Evolutionary conservation across 2,329 filamentous ascomycete species (phyloP).

Genomic region (Gliomastix tumulicola): DNA sequence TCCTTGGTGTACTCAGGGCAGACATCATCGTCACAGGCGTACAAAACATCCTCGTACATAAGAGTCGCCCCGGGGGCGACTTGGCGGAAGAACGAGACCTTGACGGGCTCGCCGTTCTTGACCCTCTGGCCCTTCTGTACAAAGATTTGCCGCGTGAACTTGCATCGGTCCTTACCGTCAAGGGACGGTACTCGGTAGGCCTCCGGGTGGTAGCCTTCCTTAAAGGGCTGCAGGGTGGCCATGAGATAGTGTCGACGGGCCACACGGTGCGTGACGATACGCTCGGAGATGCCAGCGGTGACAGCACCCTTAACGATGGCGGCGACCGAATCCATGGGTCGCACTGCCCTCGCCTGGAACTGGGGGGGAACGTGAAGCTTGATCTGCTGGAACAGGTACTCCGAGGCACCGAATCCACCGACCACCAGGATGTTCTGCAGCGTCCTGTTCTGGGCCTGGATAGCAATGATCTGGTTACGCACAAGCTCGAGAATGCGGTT

Average conservation of each 20-base stretch:
- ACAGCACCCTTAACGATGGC: slow-evolving; percentile 98
- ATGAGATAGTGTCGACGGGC: slow-evolving; percentile 97
- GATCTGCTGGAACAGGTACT: slow-evolving; percentile 99
- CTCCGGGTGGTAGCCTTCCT: slow-evolving; percentile 96
- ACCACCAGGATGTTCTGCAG: slow-evolving; percentile 96
- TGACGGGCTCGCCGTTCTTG: slow-evolving; percentile 98
- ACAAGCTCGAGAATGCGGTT: slow-evolving; percentile 95
- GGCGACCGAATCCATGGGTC: slow-evolving; percentile 97
- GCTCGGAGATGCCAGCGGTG: slow-evolving; percentile 94
- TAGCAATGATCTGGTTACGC: slow-evolving; percentile 96
- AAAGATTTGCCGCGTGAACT: slow-evolving; percentile 97
- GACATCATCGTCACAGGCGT: slow-evolving; percentile 95
- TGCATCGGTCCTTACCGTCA: slow-evolving; percentile 96
- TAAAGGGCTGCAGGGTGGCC: slow-evolving; percentile 97
- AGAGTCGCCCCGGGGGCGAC: slow-evolving; percentile 94
- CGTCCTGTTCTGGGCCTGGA: slow-evolving; percentile 90
- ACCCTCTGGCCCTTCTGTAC: slow-evolving; percentile 98
- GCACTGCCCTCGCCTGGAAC: slow-evolving; percentile 96
- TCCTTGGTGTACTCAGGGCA: slow-evolving; percentile 99
- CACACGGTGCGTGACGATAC: slow-evolving; percentile 93
- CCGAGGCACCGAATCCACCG: slow-evolving; percentile 94
- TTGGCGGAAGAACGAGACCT: slow-evolving; percentile 97
- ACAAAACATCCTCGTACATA: slow-evolving; percentile 98
- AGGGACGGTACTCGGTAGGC: slow-evolving; percentile 95
- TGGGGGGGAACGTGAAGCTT: slow-evolving; percentile 97